Conservation (phyloP, 345 rosid species). For the Firmiana major region DNA sequence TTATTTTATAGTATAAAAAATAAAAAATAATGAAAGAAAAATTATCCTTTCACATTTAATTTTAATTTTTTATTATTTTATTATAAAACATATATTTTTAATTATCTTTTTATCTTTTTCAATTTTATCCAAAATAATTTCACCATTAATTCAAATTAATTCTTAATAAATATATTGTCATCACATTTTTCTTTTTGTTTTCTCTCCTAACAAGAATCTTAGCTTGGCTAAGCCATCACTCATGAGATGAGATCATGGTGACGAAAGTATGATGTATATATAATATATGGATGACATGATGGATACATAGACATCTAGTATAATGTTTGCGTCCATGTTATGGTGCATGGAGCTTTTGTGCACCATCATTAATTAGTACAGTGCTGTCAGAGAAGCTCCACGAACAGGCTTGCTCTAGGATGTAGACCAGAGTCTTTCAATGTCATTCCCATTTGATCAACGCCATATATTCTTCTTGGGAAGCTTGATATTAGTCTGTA, state of each 20-base stretch:
- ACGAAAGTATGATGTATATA: neutral
- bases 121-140: too few relatives aligned
- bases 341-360: neutral
- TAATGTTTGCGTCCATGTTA: neutral
- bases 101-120: too few relatives aligned
- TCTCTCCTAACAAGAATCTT: neutral
- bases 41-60: too few relatives aligned
- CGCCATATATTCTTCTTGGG: constrained; percentile 45
- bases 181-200: neutral
- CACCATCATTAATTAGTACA: neutral
- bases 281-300: neutral
- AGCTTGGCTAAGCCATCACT: neutral
- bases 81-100: too few relatives aligned
- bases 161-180: neutral
- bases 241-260: neutral
- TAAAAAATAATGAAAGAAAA: too few relatives aligned
- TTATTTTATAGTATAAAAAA: too few relatives aligned
- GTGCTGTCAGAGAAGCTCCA: constrained; percentile 36
- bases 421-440: constrained; percentile 54
- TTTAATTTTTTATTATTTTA: too few relatives aligned
- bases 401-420: constrained; percentile 57
- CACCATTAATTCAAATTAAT: too few relatives aligned
- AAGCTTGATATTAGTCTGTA: constrained; percentile 53
- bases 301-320: neutral
- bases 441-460: constrained; percentile 46